Evolutionary conservation across 176 grass and related monocot genomes (phyloP).

Genomic region (Zoysia japonica): DNA sequence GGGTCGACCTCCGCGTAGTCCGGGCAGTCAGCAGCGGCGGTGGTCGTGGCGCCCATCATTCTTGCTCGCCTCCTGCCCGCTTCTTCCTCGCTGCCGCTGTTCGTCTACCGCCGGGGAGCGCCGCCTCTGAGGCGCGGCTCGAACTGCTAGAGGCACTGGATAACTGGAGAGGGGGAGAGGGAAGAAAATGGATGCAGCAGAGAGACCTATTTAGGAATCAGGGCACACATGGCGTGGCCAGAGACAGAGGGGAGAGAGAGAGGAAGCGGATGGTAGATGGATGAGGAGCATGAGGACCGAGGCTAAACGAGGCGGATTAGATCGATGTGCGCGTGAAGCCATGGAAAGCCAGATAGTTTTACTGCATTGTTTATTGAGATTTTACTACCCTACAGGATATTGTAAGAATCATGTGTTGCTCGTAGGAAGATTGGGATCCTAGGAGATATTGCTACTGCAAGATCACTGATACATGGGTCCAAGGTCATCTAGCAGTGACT

Average conservation of each 20-base stretch:
- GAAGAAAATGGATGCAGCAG: conserved; percentile 4
- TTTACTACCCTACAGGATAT: background rate
- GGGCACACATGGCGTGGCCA: conserved; percentile 39
- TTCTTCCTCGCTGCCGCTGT: conserved; percentile 5
- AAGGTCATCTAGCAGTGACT: too few species aligned
- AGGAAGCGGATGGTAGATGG: background rate
- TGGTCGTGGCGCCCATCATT: conserved; percentile 55
- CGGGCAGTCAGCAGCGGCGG: conserved; percentile 38
- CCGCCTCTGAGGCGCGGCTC: background rate
- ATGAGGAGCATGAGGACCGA: too few species aligned
- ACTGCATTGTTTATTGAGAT: conserved; percentile 38
- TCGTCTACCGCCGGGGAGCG: conserved; percentile 1
- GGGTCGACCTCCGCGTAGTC: conserved; percentile 92
- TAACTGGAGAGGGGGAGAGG: conserved; percentile 26
- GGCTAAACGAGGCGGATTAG: conserved; percentile 20
- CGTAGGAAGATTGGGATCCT: conserved; percentile 36
- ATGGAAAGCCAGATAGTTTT: conserved; percentile 19
- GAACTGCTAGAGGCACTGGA: conserved; percentile 25
- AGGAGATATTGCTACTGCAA: conserved; percentile 21
- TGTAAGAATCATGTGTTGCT: background rate
- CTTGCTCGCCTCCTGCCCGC: conserved; percentile 29
- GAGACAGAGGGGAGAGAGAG: background rate
- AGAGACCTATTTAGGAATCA: conserved; percentile 45
- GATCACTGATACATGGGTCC: too few species aligned
- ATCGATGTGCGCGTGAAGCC: conserved; percentile 10